phyloP scores from a whole-genome alignment of 2,329 filamentous ascomycete species.

The Leptoxyphium fumago region DNA sequence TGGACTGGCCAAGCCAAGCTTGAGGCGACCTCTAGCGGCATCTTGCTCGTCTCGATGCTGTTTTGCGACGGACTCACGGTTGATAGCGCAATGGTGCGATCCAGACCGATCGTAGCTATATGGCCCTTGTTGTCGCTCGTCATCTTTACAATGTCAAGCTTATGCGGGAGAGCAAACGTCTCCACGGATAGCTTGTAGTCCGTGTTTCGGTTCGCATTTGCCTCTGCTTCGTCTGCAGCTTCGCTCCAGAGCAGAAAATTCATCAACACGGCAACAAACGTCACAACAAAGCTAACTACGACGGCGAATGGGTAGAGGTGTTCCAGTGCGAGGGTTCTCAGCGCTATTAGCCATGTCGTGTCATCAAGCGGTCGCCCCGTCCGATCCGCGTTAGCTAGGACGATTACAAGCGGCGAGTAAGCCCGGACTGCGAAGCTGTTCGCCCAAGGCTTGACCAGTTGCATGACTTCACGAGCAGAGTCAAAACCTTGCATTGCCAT shows the following conservation, averaged over 20 bases:
- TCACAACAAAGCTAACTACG: conserved; percentile 46
- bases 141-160: conserved; percentile 54
- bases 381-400: conserved; percentile 53
- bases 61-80: conserved; percentile 9
- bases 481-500: conserved; percentile 64
- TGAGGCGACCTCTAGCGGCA: conserved; percentile 9
- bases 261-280: conserved; percentile 54
- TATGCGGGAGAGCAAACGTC: conserved; percentile 48
- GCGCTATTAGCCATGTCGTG: conserved; percentile 38
- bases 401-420: conserved; percentile 60
- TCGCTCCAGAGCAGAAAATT: conserved; percentile 61
- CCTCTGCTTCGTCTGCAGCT: conserved; percentile 25
- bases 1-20: conserved; percentile 23
- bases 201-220: conserved; percentile 32
- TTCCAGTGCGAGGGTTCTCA: conserved; percentile 37
- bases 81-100: conserved; percentile 41
- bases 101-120: conserved; percentile 55
- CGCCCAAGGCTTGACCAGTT: conserved; percentile 56
- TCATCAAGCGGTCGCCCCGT: conserved; percentile 36
- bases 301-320: conserved; percentile 56
- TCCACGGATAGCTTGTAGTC: conserved; percentile 43
- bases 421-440: conserved; percentile 60
- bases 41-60: conserved; percentile 6
- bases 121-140: conserved; percentile 47
- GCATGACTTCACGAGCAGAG: conserved; percentile 61